Evolutionary conservation across 805 yeast species (phyloP).

Genomic region (Wickerhamomyces sydowiorum): DNA sequence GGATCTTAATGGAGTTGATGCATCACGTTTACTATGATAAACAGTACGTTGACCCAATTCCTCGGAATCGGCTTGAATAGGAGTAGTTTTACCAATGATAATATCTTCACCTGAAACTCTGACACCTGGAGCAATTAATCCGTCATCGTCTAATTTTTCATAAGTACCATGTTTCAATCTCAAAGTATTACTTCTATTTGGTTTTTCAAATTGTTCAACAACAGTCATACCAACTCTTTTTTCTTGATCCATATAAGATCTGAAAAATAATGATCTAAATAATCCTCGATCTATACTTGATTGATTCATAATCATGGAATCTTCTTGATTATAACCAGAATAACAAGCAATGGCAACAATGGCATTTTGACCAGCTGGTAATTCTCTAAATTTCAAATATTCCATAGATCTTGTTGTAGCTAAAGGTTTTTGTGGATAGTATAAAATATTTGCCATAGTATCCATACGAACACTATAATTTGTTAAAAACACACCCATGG

Average conservation of each 20-base stretch:
- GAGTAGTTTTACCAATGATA: slow-evolving; percentile 97
- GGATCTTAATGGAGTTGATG: slow-evolving; percentile 93
- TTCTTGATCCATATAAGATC: slow-evolving; percentile 98
- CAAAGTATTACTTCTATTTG: slow-evolving; percentile 88
- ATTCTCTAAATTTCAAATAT: slow-evolving; percentile 90
- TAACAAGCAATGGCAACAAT: slow-evolving; percentile 97
- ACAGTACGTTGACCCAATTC: slow-evolving; percentile 98
- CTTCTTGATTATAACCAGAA: slow-evolving; percentile 99
- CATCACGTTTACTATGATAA: slow-evolving; percentile 97
- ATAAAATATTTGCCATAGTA: slow-evolving; percentile 96
- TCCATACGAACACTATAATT: slow-evolving; percentile 97
- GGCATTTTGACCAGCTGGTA: slow-evolving; percentile 99
- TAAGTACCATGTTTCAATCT: slow-evolving; percentile 97
- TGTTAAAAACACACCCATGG: slow-evolving; percentile 97
- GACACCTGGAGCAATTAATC: slow-evolving; percentile 95
- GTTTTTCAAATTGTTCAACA: slow-evolving; percentile 96
- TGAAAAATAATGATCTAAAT: slow-evolving; percentile 90
- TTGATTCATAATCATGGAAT: slow-evolving; percentile 99
- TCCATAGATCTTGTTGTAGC: slow-evolving; percentile 99
- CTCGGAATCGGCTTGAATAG: slow-evolving; percentile 98
- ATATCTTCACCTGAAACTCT: slow-evolving; percentile 99
- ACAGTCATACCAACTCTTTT: slow-evolving; percentile 98
- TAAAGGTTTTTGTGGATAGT: slow-evolving; percentile 96
- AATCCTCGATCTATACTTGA: slow-evolving; percentile 95
- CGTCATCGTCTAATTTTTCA: slow-evolving; percentile 97